Conservation (phyloP, 345 rosid species). For the Lagerstroemia speciosa region DNA sequence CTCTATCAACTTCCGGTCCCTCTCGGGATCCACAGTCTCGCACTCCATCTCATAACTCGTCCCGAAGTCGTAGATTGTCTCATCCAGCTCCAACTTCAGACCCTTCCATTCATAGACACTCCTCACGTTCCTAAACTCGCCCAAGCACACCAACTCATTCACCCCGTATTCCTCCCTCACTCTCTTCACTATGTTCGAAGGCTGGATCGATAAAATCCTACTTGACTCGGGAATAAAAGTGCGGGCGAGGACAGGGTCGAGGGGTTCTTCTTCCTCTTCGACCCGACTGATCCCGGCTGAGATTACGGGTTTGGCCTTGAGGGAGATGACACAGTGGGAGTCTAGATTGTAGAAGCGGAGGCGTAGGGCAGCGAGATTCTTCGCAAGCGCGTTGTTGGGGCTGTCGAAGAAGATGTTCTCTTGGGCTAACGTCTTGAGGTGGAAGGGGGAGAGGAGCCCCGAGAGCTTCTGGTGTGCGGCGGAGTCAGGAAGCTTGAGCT, state of each 20-base stretch:
- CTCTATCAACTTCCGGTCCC: slow-evolving; percentile 35
- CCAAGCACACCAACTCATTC: slow-evolving; percentile 34
- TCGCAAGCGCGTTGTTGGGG: slow-evolving; percentile 26
- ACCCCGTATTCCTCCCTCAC: slow-evolving; percentile 39
- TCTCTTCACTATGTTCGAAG: slow-evolving; percentile 29
- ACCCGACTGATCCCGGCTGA: slow-evolving; percentile 45
- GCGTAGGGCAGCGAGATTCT: slow-evolving; percentile 46
- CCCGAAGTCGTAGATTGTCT: slow-evolving; percentile 45
- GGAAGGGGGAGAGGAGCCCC: slow-evolving; percentile 37
- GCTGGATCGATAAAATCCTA: slow-evolving; percentile 13
- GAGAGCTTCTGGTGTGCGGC: slow-evolving; percentile 29
- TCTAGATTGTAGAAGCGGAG: slow-evolving; percentile 43
- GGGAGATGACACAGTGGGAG: slow-evolving; percentile 40
- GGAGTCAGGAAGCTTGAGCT: slow-evolving; percentile 38
- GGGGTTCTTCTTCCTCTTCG: slow-evolving; percentile 50
- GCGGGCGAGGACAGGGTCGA: slow-evolving; percentile 32
- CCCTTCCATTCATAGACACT: slow-evolving; percentile 56
- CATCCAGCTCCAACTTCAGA: slow-evolving; percentile 55
- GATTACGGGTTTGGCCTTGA: slow-evolving; percentile 47
- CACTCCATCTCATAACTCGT: slow-evolving; percentile 61
- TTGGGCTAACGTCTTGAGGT: slow-evolving; percentile 39
- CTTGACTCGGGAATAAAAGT: slow-evolving; percentile 27
- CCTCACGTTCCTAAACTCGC: slow-evolving; percentile 56
- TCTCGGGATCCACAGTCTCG: slow-evolving; percentile 52
- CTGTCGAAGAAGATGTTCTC: slow-evolving; percentile 62